Evolutionary conservation across 2,329 filamentous ascomycete genomes (phyloP).

Genomic region (Westerdykella sp.): DNA sequence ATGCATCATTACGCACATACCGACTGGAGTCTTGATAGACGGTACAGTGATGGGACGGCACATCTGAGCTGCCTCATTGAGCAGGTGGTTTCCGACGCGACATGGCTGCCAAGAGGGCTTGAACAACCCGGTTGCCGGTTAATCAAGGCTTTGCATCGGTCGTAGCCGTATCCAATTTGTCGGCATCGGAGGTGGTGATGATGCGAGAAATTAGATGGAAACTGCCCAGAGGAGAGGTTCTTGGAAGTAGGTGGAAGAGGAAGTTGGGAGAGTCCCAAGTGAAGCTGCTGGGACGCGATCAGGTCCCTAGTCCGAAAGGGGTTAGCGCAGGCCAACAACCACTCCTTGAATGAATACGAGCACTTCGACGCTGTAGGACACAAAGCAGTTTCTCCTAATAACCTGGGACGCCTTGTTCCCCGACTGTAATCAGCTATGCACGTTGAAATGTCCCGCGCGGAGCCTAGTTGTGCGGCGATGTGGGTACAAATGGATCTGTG

Average conservation of each 20-base stretch:
- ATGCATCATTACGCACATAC: not conserved
- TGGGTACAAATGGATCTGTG: too few species aligned
- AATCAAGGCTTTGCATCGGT: slow-evolving; percentile 14
- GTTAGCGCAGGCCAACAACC: not conserved
- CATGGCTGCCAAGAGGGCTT: slow-evolving; percentile 24
- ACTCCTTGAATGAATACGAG: too few species aligned
- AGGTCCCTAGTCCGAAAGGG: not conserved
- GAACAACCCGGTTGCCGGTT: slow-evolving; percentile 29
- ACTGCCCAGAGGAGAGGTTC: too few species aligned
- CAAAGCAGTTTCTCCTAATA: too few species aligned
- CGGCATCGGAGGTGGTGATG: not conserved
- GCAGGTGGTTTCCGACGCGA: slow-evolving; percentile 25
- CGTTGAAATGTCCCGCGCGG: too few species aligned
- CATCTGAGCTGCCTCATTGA: slow-evolving; percentile 28
- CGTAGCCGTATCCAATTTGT: not conserved
- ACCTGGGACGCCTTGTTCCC: too few species aligned
- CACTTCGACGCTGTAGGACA: too few species aligned
- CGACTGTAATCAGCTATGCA: too few species aligned
- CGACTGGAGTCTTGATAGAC: slow-evolving; percentile 7
- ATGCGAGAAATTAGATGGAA: not conserved
- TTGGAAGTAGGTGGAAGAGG: not conserved
- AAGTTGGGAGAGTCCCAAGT: not conserved
- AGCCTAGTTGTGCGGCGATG: too few species aligned
- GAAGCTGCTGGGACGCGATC: not conserved
- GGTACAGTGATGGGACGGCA: slow-evolving; percentile 16